Base-by-base conservation (phyloP, 768 basidiomycete species). In the Clitopilus passeckerianus region DNA sequence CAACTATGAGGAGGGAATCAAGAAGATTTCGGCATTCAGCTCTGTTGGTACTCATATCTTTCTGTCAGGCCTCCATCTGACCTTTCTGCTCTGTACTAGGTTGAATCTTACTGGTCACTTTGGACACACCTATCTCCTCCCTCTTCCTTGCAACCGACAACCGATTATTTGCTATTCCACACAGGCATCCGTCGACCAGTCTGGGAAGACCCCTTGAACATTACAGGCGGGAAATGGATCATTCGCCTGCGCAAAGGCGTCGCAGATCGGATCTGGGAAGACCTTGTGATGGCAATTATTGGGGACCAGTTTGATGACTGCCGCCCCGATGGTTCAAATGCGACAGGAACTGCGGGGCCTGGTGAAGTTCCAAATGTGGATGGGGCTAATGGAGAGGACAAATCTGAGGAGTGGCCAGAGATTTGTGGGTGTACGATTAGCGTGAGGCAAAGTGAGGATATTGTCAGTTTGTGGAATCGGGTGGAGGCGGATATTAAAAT, bases 401-500 rank as follows among this genome's bases (percentile, higher is more conserved):
- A 71, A 33, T 72, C 65, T 4, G 73, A 71, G 23, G 84, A 86
- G 27, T 85, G 81, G 80, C 89, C 89, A 18, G 90, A 93, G 70
- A 93, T 98, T 34, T 95, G 94, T 67, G 96, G 95, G 43, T 94
- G 93, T 70, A 98, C 95, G 30, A 89, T 98, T 69, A 94, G 91
- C 69, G 94, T 96, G 58, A 76, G 96, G 65, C 89, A 91, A 74
- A 90, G 85, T 63, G 96, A 98, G 77, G 96, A 98, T 69, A 96
- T 98, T 61, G 78, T 98, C 58, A 91, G 89, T 64, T 67, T 98
- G 20, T 98, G 96, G 96, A 95, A 95, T 68, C 84, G 87, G 64
- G 80, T 87, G 59, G 94, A 93, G 64, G 84, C 78, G 6, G 91
- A 95, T 65, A 71, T 78, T 18, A 89, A 86, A 65, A 80, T 89